phyloP scores from a whole-genome alignment of 331 rosid genomes.

The Arachis monticola region DNA sequence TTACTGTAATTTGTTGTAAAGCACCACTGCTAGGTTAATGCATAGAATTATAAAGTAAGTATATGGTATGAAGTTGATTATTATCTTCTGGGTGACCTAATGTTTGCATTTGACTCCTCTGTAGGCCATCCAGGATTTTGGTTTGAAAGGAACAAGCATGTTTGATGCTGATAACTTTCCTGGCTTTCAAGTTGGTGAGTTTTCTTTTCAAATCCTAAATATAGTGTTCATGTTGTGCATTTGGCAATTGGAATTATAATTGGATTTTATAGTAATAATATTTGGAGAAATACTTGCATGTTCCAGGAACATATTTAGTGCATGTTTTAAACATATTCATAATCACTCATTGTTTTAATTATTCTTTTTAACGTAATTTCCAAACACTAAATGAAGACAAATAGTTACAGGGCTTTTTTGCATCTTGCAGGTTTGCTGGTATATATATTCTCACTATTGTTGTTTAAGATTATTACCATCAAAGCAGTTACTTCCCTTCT shows the following conservation, averaged over 20 bases:
- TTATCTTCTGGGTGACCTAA: conserved; percentile 12
- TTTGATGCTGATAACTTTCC: conserved; percentile 31
- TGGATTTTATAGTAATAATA: neutral
- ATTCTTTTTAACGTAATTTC: too few relatives aligned
- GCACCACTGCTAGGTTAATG: neutral
- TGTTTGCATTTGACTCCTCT: conserved; percentile 31
- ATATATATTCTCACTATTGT: conserved; percentile 33
- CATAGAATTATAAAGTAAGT: neutral
- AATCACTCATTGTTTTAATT: too few relatives aligned
- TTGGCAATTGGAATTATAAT: conserved; percentile 4
- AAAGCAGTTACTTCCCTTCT: conserved; percentile 54
- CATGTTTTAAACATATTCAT: too few relatives aligned
- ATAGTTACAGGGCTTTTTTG: neutral
- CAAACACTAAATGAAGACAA: too few relatives aligned
- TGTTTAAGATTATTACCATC: conserved; percentile 52
- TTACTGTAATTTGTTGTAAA: neutral
- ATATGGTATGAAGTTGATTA: conserved; percentile 9
- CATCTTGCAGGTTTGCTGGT: conserved; percentile 44
- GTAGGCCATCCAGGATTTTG: conserved; percentile 34
- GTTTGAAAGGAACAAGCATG: neutral
- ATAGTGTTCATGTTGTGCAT: conserved; percentile 11
- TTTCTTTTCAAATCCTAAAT: conserved; percentile 15
- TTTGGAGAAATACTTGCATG: too few relatives aligned
- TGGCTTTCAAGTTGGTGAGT: conserved; percentile 33
- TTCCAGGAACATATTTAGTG: too few relatives aligned